Base-by-base conservation (phyloP, 306 rosid genomes). In the Sicyos edulis region DNA sequence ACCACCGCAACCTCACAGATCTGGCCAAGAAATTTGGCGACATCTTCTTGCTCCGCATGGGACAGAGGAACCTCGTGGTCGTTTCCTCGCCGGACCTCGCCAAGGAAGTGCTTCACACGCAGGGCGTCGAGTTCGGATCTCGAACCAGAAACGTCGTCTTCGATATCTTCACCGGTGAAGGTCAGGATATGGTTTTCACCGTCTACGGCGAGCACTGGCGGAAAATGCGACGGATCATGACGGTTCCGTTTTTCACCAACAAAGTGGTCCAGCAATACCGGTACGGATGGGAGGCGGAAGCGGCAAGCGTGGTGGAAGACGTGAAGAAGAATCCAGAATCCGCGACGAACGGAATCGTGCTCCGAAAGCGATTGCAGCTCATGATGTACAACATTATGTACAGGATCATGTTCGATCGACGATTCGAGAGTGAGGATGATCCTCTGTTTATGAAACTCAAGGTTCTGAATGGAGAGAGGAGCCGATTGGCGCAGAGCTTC, bases 131-230 rank as follows among this genome's bases (percentile, higher is more conserved):
- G 51, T 92, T 89, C 83, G 97, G 97, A 0, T 92, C 97, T 6
- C 75, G 97, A 6, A 89, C 97, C 1, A 80, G 97, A 0, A 92
- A 92, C 82, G 96, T 92, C 4, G 97, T 92, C 2, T 92, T 92
- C 75, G 97, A 92, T 21, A 89, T 92, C 57, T 92, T 89, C 87
- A 92, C 97, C 5, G 95, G 96, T 0, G 79, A 92, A 54, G 97
- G 97, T 0, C 96, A 92, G 78, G 96, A 92, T 9, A 92, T 92
- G 97, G 96, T 89, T 37, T 92, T 92, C 85, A 92, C 95, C 0
- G 95, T 92, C 0, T 92, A 92, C 86, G 95, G 97, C 2, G 96
- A 92, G 82, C 96, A 92, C 72, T 92, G 96, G 97, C 60, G 97
- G 66, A 92, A 92, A 76, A 92, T 92, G 97, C 29, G 97, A 20